phyloP scores from a whole-genome alignment of 495 filamentous ascomycete genomes.

The Parathielavia hyrcaniae region DNA sequence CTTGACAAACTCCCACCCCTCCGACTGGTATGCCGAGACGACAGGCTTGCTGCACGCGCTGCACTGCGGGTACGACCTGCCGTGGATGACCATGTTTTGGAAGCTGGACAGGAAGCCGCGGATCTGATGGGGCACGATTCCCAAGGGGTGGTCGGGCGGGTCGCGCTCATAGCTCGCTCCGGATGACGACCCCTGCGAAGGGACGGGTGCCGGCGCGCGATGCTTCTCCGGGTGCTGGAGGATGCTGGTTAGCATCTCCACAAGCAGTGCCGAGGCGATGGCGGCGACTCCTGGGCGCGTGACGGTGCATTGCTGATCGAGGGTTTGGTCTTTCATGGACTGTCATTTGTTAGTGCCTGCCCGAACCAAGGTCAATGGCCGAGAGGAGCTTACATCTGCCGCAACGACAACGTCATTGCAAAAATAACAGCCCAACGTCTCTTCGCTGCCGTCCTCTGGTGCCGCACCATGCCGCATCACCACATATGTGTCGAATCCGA shows the following conservation, averaged over 20 bases:
- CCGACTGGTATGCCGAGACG: slow-evolving; percentile 59
- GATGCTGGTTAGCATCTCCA: slow-evolving; percentile 81
- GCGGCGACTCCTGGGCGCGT: slow-evolving; percentile 88
- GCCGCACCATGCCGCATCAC: slow-evolving; percentile 87
- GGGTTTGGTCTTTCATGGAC: slow-evolving; percentile 87
- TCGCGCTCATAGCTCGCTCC: slow-evolving; percentile 47
- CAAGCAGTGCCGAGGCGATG: slow-evolving; percentile 86
- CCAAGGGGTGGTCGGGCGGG: slow-evolving; percentile 64
- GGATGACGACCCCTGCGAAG: slow-evolving; percentile 21
- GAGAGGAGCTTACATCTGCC: slow-evolving; percentile 66
- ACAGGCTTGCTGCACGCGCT: slow-evolving; percentile 83
- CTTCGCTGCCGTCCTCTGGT: slow-evolving; percentile 43
- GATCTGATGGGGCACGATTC: slow-evolving; percentile 85
- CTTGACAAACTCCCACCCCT: slow-evolving; percentile 86
- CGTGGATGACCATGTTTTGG: slow-evolving; percentile 74
- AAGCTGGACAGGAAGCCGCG: slow-evolving; percentile 85
- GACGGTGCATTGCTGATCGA: slow-evolving; percentile 97
- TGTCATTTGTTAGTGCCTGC: slow-evolving; percentile 46
- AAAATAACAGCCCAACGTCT: slow-evolving; percentile 90
- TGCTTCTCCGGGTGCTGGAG: slow-evolving; percentile 72
- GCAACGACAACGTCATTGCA: slow-evolving; percentile 97
- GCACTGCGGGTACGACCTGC: slow-evolving; percentile 80
- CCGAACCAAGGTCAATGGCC: neutral
- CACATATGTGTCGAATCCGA: slow-evolving; percentile 94
- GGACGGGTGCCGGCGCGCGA: slow-evolving; percentile 50